These are phyloP conservation scores for Cystofilobasidium capitatum DNA, from an alignment of 768 basidiomycete species.

Conservation along the genomic window DNA sequence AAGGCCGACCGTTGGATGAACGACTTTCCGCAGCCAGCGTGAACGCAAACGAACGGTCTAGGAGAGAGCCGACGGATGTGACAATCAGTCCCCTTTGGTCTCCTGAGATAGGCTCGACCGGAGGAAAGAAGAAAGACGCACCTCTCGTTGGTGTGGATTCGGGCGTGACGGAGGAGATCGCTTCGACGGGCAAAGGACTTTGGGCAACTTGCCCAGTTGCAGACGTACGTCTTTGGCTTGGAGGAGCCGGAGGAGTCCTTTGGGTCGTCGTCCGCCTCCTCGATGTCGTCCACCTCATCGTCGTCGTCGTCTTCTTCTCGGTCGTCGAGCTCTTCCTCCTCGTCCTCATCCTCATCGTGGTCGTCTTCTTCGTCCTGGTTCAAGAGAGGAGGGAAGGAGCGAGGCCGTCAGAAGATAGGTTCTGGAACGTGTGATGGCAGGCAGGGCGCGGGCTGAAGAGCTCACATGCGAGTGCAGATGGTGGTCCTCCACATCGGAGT, in stretches of 20 bases:
- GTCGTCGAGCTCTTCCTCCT: neutral
- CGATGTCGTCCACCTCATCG: neutral
- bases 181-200: conserved; percentile 1
- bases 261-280: too few relatives aligned
- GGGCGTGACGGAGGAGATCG: conserved; percentile 35
- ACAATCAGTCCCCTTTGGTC: neutral
- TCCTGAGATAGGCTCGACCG: neutral
- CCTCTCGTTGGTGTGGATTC: conserved; percentile 44
- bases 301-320: neutral
- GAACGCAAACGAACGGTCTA: conserved; percentile 35
- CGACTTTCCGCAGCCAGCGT: conserved; percentile 33
- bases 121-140: conserved; percentile 29
- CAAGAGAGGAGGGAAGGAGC: too few relatives aligned
- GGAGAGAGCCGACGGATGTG: neutral
- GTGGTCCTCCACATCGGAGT: too few relatives aligned
- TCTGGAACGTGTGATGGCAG: too few relatives aligned
- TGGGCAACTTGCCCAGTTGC: neutral
- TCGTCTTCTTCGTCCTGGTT: too few relatives aligned
- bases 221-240: neutral
- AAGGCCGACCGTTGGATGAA: conserved; percentile 37
- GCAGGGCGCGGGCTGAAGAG: too few relatives aligned
- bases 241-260: neutral
- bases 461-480: too few relatives aligned
- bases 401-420: too few relatives aligned
- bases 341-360: neutral